Evolutionary conservation across 768 basidiomycete species (phyloP), one percentile per base, ranked within the genome.

Genomic region (Macrolepiota albuminosa): DNA sequence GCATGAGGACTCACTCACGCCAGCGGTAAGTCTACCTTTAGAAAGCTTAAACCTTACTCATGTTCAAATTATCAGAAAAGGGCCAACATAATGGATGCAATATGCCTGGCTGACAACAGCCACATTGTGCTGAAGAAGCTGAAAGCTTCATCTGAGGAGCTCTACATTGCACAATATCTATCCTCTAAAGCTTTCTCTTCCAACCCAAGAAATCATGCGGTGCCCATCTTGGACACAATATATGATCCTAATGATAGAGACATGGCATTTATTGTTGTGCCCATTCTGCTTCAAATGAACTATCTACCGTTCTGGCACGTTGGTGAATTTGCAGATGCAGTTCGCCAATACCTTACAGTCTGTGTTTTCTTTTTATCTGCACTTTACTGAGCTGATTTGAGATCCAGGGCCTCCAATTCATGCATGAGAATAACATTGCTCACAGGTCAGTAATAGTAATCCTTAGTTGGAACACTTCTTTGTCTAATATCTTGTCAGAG

Each of bases 391-490:
- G 21, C 31, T 51, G 26, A 54, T 33, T 21, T 7, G 21, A 6
- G 9, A 39, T 40, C 8, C 33, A 69, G 68, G 68, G 68, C 24
- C 54, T 69, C 16, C 60, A 63, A 40, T 69, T 69, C 48, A 64
- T 69, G 66, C 68, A 69, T 42, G 34, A 54, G 13, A 61, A 67
- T 54, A 56, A 68, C 59, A 58, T 63, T 59, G 65, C 67, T 18
- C 67, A 66, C 68, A 57, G 67, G 68, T 64, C 9, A 24, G 31
- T 6, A 6, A 37, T 10, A 0, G 34, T 39, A 34, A 47, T 4
- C 14, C 42, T 56, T 37, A 24, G 18, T 40, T 14, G 13, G 3
- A 16, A 37, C 6, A 9, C 6, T 29, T 26, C 0, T 2, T 49
- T 47, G 36, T 29, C 29, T 29, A 29, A 39, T 45, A 6, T 13